Conservation (phyloP, 352 stramenopile genomes). For the Saprolegnia diclina region DNA sequence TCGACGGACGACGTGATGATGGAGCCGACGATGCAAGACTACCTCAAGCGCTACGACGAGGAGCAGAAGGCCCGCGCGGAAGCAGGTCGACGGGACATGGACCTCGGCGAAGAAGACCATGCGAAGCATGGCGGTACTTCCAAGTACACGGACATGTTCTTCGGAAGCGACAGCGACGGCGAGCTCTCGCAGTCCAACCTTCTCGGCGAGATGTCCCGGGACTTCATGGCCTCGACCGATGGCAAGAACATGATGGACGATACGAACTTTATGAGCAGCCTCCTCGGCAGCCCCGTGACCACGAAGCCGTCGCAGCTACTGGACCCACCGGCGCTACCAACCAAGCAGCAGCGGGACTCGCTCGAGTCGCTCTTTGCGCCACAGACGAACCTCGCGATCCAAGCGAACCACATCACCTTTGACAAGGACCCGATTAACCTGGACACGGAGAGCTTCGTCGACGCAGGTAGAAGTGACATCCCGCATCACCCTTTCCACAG, state of each 20-base stretch:
- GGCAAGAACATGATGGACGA: constrained; percentile 4
- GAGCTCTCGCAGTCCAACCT: neutral
- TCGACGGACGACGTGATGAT: neutral
- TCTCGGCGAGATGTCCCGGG: neutral
- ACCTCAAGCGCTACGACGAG: neutral
- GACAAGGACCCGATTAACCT: neutral
- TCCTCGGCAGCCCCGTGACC: neutral
- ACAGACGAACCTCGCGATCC: neutral
- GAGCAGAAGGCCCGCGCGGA: neutral
- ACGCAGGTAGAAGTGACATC: constrained; percentile 8
- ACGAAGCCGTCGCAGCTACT: neutral
- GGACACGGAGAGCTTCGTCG: constrained; percentile 19
- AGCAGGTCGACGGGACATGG: neutral
- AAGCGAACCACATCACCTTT: constrained; percentile 14
- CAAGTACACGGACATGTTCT: neutral
- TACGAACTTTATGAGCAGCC: neutral
- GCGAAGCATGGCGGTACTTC: neutral
- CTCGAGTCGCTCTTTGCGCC: constrained; percentile 16
- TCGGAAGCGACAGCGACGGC: constrained; percentile 5
- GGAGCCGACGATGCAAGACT: constrained; percentile 11
- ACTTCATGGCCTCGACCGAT: neutral
- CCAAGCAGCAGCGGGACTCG: constrained; percentile 4
- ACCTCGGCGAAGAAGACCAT: neutral
- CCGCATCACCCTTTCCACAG: neutral
- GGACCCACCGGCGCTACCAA: neutral